Evolutionary conservation across 2,329 filamentous ascomycete genomes (phyloP).

Genomic region (Ustilaginoidea virens): DNA sequence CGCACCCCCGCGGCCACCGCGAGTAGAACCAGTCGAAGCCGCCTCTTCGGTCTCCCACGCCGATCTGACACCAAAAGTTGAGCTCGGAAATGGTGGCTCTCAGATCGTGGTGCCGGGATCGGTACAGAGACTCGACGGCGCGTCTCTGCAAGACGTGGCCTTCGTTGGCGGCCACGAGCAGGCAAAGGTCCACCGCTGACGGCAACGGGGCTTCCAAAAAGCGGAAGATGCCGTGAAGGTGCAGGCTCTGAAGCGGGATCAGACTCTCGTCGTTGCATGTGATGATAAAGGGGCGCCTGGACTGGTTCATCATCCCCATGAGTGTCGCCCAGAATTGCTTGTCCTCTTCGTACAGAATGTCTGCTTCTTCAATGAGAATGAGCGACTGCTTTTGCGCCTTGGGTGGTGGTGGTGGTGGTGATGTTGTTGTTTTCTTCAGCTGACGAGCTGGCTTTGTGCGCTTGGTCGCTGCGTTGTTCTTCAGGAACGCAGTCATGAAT

Average conservation of each 20-base stretch:
- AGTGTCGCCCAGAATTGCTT: conserved; percentile 88
- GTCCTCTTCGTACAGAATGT: conserved; percentile 88
- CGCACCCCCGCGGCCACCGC: conserved; percentile 56
- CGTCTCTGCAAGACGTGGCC: conserved; percentile 62
- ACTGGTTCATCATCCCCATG: conserved; percentile 60
- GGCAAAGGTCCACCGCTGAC: conserved; percentile 62
- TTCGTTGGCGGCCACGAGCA: conserved; percentile 74
- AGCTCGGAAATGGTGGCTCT: conserved; percentile 71
- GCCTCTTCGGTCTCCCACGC: conserved; percentile 73
- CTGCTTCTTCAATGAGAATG: conserved; percentile 86
- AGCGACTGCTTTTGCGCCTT: conserved; percentile 77
- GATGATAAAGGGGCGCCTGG: conserved; percentile 83
- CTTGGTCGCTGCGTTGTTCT: conserved; percentile 25
- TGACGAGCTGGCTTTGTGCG: conserved; percentile 13
- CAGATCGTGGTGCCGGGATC: conserved; percentile 54
- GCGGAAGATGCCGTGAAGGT: conserved; percentile 72
- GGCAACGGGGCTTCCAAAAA: conserved; percentile 51
- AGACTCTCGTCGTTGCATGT: conserved; percentile 87
- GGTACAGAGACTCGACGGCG: conserved; percentile 55
- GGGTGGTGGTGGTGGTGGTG: background rate
- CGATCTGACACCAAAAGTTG: conserved; percentile 95
- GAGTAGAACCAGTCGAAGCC: conserved; percentile 84
- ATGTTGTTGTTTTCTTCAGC: conserved; percentile 15
- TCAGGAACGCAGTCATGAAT: conserved; percentile 72
- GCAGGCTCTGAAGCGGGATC: conserved; percentile 59